Evolutionary conservation across 768 basidiomycete species (phyloP).

Genomic region (Piloderma croceum): DNA sequence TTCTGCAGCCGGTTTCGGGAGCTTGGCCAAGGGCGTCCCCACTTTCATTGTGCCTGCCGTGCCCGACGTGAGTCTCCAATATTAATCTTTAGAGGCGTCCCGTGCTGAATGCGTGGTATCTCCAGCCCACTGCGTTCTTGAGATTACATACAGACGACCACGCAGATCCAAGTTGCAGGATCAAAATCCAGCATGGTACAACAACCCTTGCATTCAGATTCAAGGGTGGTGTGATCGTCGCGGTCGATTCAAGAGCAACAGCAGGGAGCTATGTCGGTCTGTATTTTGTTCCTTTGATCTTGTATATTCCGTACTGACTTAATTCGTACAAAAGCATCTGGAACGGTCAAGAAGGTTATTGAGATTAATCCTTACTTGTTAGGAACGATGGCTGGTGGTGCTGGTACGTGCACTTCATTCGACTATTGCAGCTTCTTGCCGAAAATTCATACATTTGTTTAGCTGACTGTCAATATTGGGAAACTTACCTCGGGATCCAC

Average conservation of each 20-base stretch:
- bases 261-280: conserved; percentile 94
- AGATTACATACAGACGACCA: conserved; percentile 92
- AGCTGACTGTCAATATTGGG: conserved; percentile 98
- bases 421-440: neutral
- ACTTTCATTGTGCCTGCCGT: conserved; percentile 69
- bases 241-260: conserved; percentile 97
- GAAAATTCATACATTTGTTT: conserved; percentile 7
- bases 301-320: conserved; percentile 1
- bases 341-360: conserved; percentile 99
- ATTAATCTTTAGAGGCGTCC: neutral
- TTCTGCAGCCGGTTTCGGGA: conserved; percentile 78
- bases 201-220: conserved; percentile 97
- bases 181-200: conserved; percentile 98
- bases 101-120: conserved; percentile 7
- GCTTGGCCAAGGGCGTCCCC: conserved; percentile 63
- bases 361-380: conserved; percentile 98
- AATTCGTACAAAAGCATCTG: conserved; percentile 56
- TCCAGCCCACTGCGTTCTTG: conserved; percentile 85
- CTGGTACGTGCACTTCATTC: conserved; percentile 49
- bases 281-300: no score
- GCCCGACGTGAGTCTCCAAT: conserved; percentile 56
- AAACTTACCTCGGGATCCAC: conserved; percentile 97
- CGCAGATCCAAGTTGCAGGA: conserved; percentile 88
- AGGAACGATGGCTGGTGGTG: conserved; percentile 99
- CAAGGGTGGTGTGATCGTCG: conserved; percentile 96